These are phyloP conservation scores for Ligustrum vulgare DNA, from an alignment of 257 asterid species.

Conservation along the genomic window DNA sequence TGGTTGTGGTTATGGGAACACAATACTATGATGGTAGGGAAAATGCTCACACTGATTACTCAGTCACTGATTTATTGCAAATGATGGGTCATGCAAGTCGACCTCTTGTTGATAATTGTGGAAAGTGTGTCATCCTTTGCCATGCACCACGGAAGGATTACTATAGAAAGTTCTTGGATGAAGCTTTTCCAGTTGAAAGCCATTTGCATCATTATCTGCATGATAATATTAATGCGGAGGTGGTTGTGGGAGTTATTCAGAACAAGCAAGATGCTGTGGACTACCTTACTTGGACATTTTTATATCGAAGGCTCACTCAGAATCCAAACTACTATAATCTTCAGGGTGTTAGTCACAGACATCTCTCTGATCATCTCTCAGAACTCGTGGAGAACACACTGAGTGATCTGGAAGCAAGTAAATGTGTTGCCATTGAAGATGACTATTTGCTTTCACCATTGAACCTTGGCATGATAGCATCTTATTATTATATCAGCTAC, in stretches of 20 bases:
- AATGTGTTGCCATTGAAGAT: neutral
- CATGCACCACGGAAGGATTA: conserved; percentile 22
- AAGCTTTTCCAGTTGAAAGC: conserved; percentile 22
- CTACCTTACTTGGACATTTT: conserved; percentile 20
- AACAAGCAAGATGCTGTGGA: conserved; percentile 23
- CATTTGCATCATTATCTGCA: conserved; percentile 17
- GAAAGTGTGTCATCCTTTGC: conserved; percentile 20
- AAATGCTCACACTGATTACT: conserved; percentile 21
- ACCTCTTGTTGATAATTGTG: conserved; percentile 19
- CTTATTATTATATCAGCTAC: conserved; percentile 7
- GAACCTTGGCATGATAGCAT: conserved; percentile 9
- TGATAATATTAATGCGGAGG: conserved; percentile 10
- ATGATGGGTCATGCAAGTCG: conserved; percentile 15
- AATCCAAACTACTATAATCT: conserved; percentile 12
- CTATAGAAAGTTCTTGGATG: conserved; percentile 18
- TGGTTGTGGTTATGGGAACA: conserved; percentile 23
- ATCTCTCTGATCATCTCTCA: conserved; percentile 22
- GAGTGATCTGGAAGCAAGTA: conserved; percentile 16
- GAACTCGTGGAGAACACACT: conserved; percentile 19
- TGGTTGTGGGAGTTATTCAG: conserved; percentile 14
- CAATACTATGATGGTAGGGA: conserved; percentile 19
- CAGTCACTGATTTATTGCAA: conserved; percentile 9
- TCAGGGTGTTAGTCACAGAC: conserved; percentile 21
- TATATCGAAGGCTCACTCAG: conserved; percentile 18
- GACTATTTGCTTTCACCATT: neutral